Percentiles rank a stretch among this genome's conserved stretches.
These are phyloP conservation scores for Didymella pomorum DNA, from an alignment of 2,329 filamentous ascomycete species.

Conservation along the genomic window DNA sequence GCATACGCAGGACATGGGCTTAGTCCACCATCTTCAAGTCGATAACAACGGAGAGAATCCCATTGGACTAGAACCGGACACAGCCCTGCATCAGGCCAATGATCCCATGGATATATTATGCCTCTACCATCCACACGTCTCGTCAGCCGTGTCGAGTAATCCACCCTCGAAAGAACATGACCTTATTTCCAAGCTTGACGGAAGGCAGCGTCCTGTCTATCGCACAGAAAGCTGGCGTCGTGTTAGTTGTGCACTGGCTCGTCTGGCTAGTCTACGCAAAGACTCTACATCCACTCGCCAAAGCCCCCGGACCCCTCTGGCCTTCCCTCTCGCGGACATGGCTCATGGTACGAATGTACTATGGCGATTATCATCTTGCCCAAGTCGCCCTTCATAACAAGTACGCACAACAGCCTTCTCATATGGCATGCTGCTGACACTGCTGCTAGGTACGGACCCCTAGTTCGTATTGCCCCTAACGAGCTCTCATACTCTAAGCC, in stretches of 20 bases:
- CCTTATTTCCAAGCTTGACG: background rate
- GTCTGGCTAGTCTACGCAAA: slow-evolving; percentile 28
- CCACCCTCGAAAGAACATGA: background rate
- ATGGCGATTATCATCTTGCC: slow-evolving; percentile 31
- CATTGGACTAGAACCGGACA: background rate
- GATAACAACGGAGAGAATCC: background rate
- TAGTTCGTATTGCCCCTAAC: slow-evolving; percentile 58
- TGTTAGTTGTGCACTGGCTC: slow-evolving; percentile 13
- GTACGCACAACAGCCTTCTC: background rate
- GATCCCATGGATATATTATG: background rate
- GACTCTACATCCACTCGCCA: slow-evolving; percentile 32
- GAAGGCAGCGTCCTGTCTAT: background rate
- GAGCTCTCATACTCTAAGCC: slow-evolving; percentile 42
- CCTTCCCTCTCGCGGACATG: slow-evolving; percentile 36
- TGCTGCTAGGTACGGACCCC: slow-evolving; percentile 26
- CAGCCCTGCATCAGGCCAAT: background rate
- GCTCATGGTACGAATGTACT: slow-evolving; percentile 33
- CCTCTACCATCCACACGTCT: background rate
- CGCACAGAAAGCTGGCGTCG: background rate
- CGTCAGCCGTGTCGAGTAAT: background rate
- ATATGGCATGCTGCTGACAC: background rate
- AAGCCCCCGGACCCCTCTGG: slow-evolving; percentile 35
- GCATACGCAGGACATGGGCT: slow-evolving; percentile 3
- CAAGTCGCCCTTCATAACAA: slow-evolving; percentile 25
- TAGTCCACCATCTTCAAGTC: background rate